Percentiles rank a stretch among this genome's conserved stretches.
These are phyloP conservation scores for Penicillium verhagenii DNA, from an alignment of 495 filamentous ascomycete genomes.

Conservation along the genomic window DNA sequence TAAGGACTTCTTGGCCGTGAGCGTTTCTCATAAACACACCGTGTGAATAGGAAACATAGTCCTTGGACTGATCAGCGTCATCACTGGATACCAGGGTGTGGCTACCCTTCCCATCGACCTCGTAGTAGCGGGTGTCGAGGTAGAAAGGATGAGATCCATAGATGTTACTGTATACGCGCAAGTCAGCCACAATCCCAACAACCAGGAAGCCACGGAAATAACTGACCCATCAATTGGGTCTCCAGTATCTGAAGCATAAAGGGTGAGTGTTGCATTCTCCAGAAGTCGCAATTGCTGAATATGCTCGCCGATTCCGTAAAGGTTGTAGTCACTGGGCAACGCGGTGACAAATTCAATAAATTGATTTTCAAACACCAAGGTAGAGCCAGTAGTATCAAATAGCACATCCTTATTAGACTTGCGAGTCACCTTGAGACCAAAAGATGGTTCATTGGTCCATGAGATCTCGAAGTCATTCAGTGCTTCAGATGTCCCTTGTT, in stretches of 20 bases:
- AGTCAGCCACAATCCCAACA: neutral
- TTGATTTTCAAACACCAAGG: conserved; percentile 62
- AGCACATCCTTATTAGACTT: conserved; percentile 56
- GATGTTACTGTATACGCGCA: conserved; percentile 43
- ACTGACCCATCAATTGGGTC: conserved; percentile 56
- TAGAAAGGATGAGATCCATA: conserved; percentile 65
- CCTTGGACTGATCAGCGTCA: conserved; percentile 49
- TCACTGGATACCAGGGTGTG: conserved; percentile 54
- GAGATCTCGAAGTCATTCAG: conserved; percentile 54
- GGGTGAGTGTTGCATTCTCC: conserved; percentile 61
- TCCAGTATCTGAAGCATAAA: conserved; percentile 69
- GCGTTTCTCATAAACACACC: conserved; percentile 63
- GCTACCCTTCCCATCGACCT: conserved; percentile 51
- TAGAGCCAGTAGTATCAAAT: conserved; percentile 55
- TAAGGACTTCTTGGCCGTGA: conserved; percentile 73
- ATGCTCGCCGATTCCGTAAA: conserved; percentile 62
- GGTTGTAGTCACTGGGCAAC: conserved; percentile 59
- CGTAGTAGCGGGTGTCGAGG: conserved; percentile 63
- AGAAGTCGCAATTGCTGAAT: conserved; percentile 59
- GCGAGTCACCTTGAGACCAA: conserved; percentile 57
- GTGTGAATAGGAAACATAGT: conserved; percentile 62
- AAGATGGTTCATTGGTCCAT: conserved; percentile 60
- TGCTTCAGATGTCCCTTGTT: conserved; percentile 28
- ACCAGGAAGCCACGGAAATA: neutral
- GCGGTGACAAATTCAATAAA: conserved; percentile 61